These are phyloP conservation scores for Balamuthia mandrillaris DNA, from an alignment of 208 protist genomes.

Conservation along the genomic window DNA sequence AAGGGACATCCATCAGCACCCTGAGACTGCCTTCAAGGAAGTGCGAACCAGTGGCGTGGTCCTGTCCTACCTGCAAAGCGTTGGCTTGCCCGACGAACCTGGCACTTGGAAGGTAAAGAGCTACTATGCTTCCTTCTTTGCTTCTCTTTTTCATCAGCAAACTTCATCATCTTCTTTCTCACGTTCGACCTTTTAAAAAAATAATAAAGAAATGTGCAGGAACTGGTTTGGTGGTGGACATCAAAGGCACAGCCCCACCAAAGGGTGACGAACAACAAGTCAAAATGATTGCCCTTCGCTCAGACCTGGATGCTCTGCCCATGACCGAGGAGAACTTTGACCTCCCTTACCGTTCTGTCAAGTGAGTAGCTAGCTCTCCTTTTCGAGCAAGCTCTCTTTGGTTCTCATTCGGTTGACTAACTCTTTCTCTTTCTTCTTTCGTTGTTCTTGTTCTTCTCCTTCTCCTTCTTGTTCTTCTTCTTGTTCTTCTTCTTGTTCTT, in stretches of 20 bases:
- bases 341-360: conserved; percentile 40
- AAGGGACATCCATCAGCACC: conserved; percentile 37
- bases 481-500: not conserved
- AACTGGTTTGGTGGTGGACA: conserved; percentile 37
- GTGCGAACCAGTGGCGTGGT: not conserved
- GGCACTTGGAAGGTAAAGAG: conserved; percentile 9
- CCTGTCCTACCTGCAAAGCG: not conserved
- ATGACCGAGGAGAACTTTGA: conserved; percentile 51
- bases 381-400: too few species aligned
- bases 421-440: not conserved
- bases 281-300: conserved; percentile 39
- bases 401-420: not conserved
- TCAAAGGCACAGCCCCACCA: conserved; percentile 24
- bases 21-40: conserved; percentile 48
- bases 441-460: not conserved
- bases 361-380: not conserved
- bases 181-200: not conserved
- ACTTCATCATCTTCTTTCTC: not conserved
- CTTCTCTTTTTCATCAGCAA: not conserved
- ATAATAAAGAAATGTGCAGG: not conserved
- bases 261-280: not conserved
- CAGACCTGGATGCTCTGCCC: conserved; percentile 52
- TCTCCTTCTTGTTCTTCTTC: not conserved
- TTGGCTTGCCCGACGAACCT: not conserved
- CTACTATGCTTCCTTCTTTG: not conserved